phyloP scores from a whole-genome alignment of 169 alveolate genomes.

The Miamiensis avidus region DNA sequence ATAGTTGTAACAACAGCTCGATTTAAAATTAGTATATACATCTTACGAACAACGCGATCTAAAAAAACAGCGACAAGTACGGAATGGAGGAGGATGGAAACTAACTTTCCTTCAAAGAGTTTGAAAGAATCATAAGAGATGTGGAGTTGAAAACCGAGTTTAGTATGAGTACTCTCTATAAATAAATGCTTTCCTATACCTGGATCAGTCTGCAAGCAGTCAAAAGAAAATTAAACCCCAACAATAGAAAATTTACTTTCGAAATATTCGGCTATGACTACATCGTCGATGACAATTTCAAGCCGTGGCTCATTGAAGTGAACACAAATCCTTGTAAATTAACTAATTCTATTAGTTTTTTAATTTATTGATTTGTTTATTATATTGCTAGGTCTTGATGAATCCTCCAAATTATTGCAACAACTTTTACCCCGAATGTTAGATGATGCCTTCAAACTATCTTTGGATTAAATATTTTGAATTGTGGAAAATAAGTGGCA shows the following conservation, averaged over 20 bases:
- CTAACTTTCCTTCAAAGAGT: constrained; percentile 10
- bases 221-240: constrained; percentile 36
- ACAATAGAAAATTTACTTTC: constrained; percentile 60
- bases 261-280: constrained; percentile 85
- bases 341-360: too few species aligned
- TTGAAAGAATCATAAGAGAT: constrained; percentile 5
- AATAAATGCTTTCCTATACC: constrained; percentile 7
- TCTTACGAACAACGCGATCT: constrained; percentile 61
- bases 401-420: constrained; percentile 50
- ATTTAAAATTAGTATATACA: constrained; percentile 61
- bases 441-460: constrained; percentile 61
- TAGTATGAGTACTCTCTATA: constrained; percentile 6
- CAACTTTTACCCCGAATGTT: constrained; percentile 55
- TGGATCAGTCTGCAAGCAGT: constrained; percentile 10
- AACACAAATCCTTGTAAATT: constrained; percentile 70
- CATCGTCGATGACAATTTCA: constrained; percentile 68
- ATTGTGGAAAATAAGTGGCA: constrained; percentile 37
- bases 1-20: background rate
- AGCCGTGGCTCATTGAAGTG: constrained; percentile 74
- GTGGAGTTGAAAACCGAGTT: background rate
- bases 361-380: too few species aligned
- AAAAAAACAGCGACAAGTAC: constrained; percentile 61
- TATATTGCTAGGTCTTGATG: constrained; percentile 37
- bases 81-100: constrained; percentile 53
- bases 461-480: constrained; percentile 44